Evolutionary conservation across 2,329 filamentous ascomycete species (phyloP), one percentile per base, ranked within the genome.

Genomic region (Alternaria triticimaculans): DNA sequence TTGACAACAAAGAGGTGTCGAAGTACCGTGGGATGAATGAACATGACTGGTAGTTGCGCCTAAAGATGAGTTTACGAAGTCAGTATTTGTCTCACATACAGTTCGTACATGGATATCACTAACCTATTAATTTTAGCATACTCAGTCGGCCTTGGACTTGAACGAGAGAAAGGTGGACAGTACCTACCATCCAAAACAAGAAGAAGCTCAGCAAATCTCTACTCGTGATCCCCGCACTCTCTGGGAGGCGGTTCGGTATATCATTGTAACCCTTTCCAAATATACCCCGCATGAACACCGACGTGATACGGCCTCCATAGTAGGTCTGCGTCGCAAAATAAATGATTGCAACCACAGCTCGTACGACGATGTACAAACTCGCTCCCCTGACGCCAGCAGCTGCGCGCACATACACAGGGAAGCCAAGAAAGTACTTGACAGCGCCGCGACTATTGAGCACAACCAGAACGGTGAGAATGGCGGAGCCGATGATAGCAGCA

Each of bases 161-260:
- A 21, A 37, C 3, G 20, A 23, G 14, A 49, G 30, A 15, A 43
- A 30, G 5, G 10, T 41, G 33, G 11, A 48, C 6, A 49, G 2
- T 21, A 45, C 66, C 30, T 30, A 68, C 63, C 43, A 69, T 66
- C 68, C 71, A 75, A 54, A 66, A 74, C 4, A 76, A 59, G 41
- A 75, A 71, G 59, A 73, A 70, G 46, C 70, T 59, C 48, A 53
- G 28, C 48, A 59, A 7, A 20, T 59, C 56, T 28, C 72, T 65
- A 6, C 73, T 79, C 0, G 78, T 80, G 33, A 80, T 77, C n/a
- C 81, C 80, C n/a, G 80, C 78, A 46, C 68, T 79, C 5, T 71
- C 75, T 0, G 83, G 80, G 9, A 86, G 76, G 28, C 82, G 82
- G 65, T 86, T 84, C 15, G 79, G 78, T 62, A 86, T 81, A 14